These are phyloP conservation scores for Cadophora luteo-olivacea DNA, from an alignment of 2,329 filamentous ascomycete genomes.

Conservation along the genomic window DNA sequence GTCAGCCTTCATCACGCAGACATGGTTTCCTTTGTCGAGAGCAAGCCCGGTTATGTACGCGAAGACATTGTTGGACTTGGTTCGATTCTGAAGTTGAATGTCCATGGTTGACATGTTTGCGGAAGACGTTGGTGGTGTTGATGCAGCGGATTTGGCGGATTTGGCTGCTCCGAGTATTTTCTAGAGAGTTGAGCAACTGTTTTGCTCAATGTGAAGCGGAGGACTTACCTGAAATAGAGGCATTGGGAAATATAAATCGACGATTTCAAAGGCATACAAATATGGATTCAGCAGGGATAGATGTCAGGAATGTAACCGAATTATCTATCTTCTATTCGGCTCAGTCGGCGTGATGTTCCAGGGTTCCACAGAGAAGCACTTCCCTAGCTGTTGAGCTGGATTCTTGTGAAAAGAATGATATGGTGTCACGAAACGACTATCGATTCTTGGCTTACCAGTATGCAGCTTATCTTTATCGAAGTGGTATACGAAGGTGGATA, in stretches of 20 bases:
- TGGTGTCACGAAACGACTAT: background rate
- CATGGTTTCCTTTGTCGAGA: constrained; percentile 62
- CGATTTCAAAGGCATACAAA: too few relatives aligned
- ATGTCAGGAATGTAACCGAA: background rate
- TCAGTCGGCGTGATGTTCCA: too few relatives aligned
- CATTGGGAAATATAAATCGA: background rate
- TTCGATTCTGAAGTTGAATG: constrained; percentile 71
- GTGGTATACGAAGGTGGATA: background rate
- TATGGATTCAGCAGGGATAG: background rate
- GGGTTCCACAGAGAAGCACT: background rate
- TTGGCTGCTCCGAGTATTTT: constrained; percentile 8
- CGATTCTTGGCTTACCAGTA: background rate
- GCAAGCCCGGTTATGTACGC: constrained; percentile 74
- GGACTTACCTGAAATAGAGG: background rate
- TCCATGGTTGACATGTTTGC: constrained; percentile 52
- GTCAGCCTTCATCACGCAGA: constrained; percentile 69
- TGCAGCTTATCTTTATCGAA: background rate
- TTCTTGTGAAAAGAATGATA: background rate
- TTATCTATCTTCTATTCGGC: background rate
- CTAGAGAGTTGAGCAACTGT: background rate
- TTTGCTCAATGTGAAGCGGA: background rate
- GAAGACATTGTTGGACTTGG: constrained; percentile 63
- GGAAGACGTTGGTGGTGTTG: background rate
- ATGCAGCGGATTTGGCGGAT: background rate
- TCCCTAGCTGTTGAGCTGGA: background rate